Evolutionary conservation across 345 rosid species (phyloP).

Genomic region (Euphorbia peplus): DNA sequence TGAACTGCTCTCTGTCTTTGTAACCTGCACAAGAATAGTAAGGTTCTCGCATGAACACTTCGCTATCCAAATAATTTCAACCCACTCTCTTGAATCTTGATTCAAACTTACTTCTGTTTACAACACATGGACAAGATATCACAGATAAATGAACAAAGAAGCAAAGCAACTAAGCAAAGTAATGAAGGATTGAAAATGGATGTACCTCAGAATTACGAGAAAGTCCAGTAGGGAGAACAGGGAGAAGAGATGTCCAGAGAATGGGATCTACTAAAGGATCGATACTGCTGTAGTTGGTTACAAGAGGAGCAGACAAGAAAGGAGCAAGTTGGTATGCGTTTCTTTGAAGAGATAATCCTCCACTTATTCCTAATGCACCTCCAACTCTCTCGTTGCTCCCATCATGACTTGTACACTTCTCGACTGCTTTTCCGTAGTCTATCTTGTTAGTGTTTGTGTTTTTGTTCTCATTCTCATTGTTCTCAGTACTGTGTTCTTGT

Average conservation of each 20-base stretch:
- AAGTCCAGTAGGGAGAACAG: constrained; percentile 62
- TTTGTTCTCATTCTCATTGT: constrained; percentile 80
- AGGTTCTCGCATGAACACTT: no score
- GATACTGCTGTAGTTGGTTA: constrained; percentile 66
- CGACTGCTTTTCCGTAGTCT: constrained; percentile 76
- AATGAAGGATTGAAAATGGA: background rate
- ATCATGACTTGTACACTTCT: constrained; percentile 56
- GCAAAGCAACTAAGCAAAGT: background rate
- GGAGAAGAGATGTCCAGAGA: constrained; percentile 76
- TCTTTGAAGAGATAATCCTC: constrained; percentile 69
- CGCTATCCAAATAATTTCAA: no score
- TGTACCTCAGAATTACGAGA: constrained; percentile 71
- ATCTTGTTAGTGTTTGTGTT: constrained; percentile 61
- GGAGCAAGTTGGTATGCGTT: constrained; percentile 73
- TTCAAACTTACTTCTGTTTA: background rate
- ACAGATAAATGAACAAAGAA: background rate
- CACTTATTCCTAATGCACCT: constrained; percentile 55
- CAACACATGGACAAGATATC: background rate
- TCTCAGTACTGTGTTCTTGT: constrained; percentile 53
- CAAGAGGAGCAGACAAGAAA: constrained; percentile 77
- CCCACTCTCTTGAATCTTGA: background rate
- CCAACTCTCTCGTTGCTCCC: constrained; percentile 46
- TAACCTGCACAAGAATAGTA: constrained; percentile 40
- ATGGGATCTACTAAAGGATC: constrained; percentile 79
- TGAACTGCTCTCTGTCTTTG: constrained; percentile 66